Percentiles rank a stretch among this genome's conserved stretches.
These are phyloP conservation scores for Trapa incisa DNA, from an alignment of 345 rosid genomes.

Conservation along the genomic window DNA sequence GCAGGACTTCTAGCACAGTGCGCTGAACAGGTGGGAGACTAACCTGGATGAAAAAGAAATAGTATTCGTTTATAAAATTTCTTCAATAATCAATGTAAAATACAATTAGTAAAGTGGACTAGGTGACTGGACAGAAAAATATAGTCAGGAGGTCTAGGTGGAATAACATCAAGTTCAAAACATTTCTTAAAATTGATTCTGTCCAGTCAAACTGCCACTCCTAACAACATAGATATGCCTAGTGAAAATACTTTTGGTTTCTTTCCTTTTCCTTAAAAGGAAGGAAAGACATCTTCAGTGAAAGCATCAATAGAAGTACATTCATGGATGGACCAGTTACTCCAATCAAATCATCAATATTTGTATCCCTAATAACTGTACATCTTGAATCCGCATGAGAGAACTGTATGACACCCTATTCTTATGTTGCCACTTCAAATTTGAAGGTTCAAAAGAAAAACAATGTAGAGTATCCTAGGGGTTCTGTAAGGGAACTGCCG, in stretches of 20 bases:
- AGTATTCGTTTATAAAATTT: not conserved
- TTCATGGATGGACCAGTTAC: not conserved
- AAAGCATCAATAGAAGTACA: not conserved
- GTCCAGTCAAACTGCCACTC: not conserved
- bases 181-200: not conserved
- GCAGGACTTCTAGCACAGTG: slow-evolving; percentile 63
- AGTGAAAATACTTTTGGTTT: not conserved
- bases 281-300: not conserved
- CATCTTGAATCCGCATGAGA: not conserved
- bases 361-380: not conserved
- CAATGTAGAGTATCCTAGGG: too few relatives aligned
- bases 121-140: not conserved
- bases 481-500: too few relatives aligned
- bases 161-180: not conserved
- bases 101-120: not conserved
- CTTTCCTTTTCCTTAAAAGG: not conserved
- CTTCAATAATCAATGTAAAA: not conserved
- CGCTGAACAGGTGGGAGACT: slow-evolving; percentile 72
- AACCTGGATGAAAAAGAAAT: slow-evolving; percentile 34
- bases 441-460: too few relatives aligned
- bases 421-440: not conserved
- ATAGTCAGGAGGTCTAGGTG: not conserved
- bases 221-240: not conserved
- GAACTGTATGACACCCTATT: not conserved
- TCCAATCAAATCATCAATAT: not conserved